Evolutionary conservation across 176 grass and related monocot genomes (phyloP).

Genomic region (Avena sativa): DNA sequence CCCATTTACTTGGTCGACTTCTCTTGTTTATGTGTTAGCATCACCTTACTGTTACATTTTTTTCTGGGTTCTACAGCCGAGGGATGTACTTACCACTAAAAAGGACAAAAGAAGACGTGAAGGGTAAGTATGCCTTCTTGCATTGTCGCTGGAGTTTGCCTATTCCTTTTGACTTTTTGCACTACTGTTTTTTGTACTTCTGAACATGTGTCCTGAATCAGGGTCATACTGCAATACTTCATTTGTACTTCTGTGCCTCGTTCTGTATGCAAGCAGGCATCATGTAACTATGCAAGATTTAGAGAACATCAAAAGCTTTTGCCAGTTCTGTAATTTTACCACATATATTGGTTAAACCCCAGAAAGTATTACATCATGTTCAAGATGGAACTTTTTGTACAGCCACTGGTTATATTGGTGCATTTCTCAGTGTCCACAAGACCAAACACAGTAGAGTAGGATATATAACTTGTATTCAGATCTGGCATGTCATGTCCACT

Average conservation of each 20-base stretch:
- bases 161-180: neutral
- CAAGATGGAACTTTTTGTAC: neutral
- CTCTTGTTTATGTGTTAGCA: conserved; percentile 10
- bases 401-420: neutral
- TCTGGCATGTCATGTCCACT: neutral
- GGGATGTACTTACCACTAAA: conserved; percentile 58
- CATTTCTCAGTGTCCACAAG: conserved; percentile 10
- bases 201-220: neutral
- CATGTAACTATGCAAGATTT: neutral
- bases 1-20: neutral
- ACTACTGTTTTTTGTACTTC: neutral
- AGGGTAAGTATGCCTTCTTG: conserved; percentile 60
- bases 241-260: neutral
- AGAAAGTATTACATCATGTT: neutral
- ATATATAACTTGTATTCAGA: neutral
- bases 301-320: neutral
- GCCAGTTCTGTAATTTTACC: neutral
- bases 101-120: conserved; percentile 87
- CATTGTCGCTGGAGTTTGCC: neutral
- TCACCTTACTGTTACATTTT: conserved; percentile 38
- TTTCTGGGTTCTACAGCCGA: conserved; percentile 51
- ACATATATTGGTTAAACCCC: neutral
- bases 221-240: neutral
- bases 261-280: neutral
- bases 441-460: neutral